Evolutionary conservation across 2,329 filamentous ascomycete species (phyloP), one percentile per base, ranked within the genome.

Genomic region (Botrytis paeoniae): DNA sequence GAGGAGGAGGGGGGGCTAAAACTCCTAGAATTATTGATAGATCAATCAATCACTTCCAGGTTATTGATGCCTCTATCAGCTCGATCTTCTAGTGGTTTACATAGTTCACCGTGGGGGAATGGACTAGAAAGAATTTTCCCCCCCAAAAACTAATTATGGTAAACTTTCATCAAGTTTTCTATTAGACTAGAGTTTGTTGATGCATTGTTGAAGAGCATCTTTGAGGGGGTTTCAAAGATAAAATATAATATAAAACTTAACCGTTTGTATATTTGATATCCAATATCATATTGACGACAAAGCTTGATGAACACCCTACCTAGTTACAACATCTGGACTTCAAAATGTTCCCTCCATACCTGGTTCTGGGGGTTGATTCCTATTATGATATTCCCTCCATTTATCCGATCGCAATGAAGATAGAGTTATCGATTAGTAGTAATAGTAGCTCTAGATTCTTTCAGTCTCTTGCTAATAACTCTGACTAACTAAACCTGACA

Each of bases 121-220:
- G 6, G 48, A n/a, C 25, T 54, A n/a, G 48, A 54, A 16, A 54
- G 48, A n/a, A 10, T 54, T n/a, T 54, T 16, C 25, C 12, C 48
- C 2, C 25, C 0, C 25, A 0, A 16, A 54, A 51, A 5, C 10
- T n/a, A 51, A 12, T n/a, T 1, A n/a, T n/a, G 1, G 12, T n/a
- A n/a, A 7, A n/a, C 4, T n/a, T 14, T 3, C 25, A 16, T 54
- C 48, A 54, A 10, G 25, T 7, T 54, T 54, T 54, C 48, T n/a
- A 0, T 54, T 7, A 16, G 48, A 54, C 25, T 54, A 1, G 4
- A n/a, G 25, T 54, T 51, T 51, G 25, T n/a, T 14, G 48, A 51
- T 5, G 12, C 48, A n/a, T 51, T 25, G 48, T 51, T 14, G 48
- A 16, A 16, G 25, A 16, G 25, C 25, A 54, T 54, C 25, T 54